Conservation (phyloP, 495 filamentous ascomycete species). For the Neurospora sp. region DNA sequence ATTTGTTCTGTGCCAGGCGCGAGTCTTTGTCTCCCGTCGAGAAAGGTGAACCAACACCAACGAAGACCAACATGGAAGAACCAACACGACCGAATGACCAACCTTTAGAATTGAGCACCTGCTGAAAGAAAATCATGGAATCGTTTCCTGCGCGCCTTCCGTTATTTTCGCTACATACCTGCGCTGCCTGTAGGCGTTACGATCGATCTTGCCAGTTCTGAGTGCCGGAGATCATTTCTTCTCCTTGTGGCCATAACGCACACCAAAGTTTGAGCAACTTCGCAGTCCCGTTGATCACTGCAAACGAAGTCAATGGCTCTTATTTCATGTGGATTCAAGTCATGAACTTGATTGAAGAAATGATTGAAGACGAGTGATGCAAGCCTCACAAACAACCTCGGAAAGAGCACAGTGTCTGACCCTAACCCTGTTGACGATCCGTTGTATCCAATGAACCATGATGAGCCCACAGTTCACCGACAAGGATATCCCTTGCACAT, state of each 20-base stretch:
- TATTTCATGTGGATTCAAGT: not conserved
- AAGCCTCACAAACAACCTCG: not conserved
- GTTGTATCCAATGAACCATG: not conserved
- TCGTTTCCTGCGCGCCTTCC: not conserved
- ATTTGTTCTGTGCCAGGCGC: not conserved
- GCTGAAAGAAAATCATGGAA: not conserved
- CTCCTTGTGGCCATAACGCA: not conserved
- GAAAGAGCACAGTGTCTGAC: not conserved
- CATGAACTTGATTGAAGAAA: not conserved
- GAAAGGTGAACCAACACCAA: not conserved
- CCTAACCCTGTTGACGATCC: not conserved
- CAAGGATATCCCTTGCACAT: not conserved
- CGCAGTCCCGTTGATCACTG: not conserved
- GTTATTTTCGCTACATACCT: not conserved
- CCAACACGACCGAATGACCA: not conserved
- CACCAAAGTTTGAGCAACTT: not conserved
- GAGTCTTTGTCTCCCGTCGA: not conserved
- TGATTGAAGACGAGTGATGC: not conserved
- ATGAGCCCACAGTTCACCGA: not conserved
- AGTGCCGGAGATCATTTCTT: not conserved
- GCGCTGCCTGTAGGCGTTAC: not conserved
- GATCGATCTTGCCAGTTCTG: not conserved
- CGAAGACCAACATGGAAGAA: not conserved
- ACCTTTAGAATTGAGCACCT: not conserved
- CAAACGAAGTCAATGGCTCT: not conserved